Conservation (phyloP, 257 asterid species). For the Przewalskia tangutica region DNA sequence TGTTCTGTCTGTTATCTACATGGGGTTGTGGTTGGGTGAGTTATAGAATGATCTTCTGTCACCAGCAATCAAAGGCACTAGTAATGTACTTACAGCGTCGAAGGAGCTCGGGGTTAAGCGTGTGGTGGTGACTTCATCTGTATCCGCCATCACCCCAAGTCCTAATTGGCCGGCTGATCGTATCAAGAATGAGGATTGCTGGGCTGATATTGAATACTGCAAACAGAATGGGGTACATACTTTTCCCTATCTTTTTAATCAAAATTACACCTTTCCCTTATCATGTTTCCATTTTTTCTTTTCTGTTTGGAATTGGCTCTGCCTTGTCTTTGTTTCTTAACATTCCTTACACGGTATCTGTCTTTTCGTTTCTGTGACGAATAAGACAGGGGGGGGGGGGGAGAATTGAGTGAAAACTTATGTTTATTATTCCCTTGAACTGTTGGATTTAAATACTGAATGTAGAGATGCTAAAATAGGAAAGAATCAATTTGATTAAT, state of each 20-base stretch:
- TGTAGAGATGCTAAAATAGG: neutral
- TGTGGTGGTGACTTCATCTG: conserved; percentile 80
- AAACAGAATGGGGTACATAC: conserved; percentile 51
- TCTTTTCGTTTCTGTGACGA: neutral
- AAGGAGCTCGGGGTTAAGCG: conserved; percentile 75
- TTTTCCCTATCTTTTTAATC: neutral
- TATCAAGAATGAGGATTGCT: conserved; percentile 73
- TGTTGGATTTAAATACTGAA: neutral
- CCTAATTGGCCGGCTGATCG: conserved; percentile 62
- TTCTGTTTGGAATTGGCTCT: neutral
- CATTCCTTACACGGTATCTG: no score
- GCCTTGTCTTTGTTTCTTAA: neutral
- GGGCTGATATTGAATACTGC: conserved; percentile 86
- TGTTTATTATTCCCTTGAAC: neutral
- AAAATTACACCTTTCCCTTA: neutral
- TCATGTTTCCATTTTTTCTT: neutral
- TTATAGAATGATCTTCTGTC: conserved; percentile 53
- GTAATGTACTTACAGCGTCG: conserved; percentile 82
- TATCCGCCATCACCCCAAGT: conserved; percentile 56
- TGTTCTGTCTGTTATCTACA: neutral
- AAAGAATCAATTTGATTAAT: neutral
- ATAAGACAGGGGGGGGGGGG: neutral
- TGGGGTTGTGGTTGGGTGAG: conserved; percentile 1
- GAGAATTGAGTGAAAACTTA: neutral
- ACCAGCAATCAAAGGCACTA: conserved; percentile 81